A percentile compares a stretch with the other conserved stretches of the same genome.
Conservation (phyloP, 2,329 filamentous ascomycete genomes). For the Pseudocercospora fijiensis region DNA sequence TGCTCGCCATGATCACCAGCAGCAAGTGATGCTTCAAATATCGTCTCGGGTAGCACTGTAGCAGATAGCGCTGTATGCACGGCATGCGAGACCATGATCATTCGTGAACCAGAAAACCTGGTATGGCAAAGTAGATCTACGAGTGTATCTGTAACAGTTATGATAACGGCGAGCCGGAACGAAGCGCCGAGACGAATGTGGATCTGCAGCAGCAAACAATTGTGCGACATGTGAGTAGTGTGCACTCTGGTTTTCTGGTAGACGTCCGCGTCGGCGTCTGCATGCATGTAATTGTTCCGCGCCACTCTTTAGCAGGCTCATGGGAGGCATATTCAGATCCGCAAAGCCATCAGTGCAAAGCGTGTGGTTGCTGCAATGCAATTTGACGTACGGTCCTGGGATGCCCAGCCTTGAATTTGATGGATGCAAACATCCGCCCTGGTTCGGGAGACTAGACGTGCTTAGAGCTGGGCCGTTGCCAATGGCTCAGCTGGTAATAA, state of each 20-base stretch:
- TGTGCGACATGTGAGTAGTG: conserved; percentile 23
- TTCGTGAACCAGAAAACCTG: conserved; percentile 5
- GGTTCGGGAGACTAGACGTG: conserved; percentile 17
- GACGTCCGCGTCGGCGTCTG: conserved; percentile 18
- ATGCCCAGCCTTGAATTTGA: conserved; percentile 1
- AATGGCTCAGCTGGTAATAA: conserved; percentile 20
- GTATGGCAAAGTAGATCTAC: conserved; percentile 1
- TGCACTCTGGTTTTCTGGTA: conserved; percentile 14
- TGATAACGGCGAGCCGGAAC: conserved; percentile 12
- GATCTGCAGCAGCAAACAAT: conserved; percentile 30
- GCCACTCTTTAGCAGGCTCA: conserved; percentile 3
- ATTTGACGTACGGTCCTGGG: conserved; percentile 14
- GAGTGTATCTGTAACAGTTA: neutral
- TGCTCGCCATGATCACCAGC: conserved; percentile 15
- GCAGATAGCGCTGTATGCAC: conserved; percentile 7
- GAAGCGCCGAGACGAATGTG: conserved; percentile 15
- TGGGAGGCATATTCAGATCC: neutral
- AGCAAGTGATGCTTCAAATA: conserved; percentile 6
- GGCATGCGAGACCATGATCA: conserved; percentile 4
- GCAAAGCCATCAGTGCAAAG: neutral
- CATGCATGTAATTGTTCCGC: conserved; percentile 16
- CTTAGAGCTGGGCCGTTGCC: conserved; percentile 14
- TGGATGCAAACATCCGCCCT: conserved; percentile 10
- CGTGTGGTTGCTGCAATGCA: conserved; percentile 20
- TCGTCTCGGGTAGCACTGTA: conserved; percentile 4